These are phyloP conservation scores for Piromyces finnis DNA, from an alignment of 192 early-diverging fungal species.

Conservation along the genomic window DNA sequence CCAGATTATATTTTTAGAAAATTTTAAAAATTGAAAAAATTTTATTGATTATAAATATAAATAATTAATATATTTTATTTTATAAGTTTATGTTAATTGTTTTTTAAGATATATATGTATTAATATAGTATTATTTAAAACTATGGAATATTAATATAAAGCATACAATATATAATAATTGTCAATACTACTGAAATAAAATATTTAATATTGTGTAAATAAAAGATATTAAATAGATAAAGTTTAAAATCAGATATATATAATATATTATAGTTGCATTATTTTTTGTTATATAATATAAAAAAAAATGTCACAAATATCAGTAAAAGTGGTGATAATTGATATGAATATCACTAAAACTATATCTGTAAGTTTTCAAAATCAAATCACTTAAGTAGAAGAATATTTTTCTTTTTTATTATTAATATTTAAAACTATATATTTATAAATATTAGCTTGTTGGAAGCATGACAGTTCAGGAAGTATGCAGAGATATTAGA, in stretches of 20 bases:
- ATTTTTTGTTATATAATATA: background rate
- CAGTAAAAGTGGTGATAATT: background rate
- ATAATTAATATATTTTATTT: too few relatives aligned
- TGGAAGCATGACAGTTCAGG: slow-evolving; percentile 15
- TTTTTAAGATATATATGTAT: too few relatives aligned
- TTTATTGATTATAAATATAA: background rate
- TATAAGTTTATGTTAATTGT: too few relatives aligned
- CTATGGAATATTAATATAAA: too few relatives aligned
- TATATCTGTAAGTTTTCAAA: background rate
- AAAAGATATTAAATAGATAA: too few relatives aligned
- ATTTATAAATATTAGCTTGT: background rate
- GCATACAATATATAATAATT: too few relatives aligned
- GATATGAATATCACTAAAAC: background rate
- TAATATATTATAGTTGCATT: background rate
- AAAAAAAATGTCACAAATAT: background rate
- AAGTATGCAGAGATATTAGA: slow-evolving; percentile 33
- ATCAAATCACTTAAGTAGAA: too few relatives aligned
- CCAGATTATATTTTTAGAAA: background rate
- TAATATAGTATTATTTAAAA: too few relatives aligned
- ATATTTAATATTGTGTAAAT: too few relatives aligned
- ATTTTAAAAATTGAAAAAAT: background rate
- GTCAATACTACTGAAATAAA: too few relatives aligned
- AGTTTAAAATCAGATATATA: background rate
- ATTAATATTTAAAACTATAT: background rate
- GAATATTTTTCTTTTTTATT: background rate